Evolutionary conservation across 768 basidiomycete genomes (phyloP).

Genomic region (Suillus sp.): DNA sequence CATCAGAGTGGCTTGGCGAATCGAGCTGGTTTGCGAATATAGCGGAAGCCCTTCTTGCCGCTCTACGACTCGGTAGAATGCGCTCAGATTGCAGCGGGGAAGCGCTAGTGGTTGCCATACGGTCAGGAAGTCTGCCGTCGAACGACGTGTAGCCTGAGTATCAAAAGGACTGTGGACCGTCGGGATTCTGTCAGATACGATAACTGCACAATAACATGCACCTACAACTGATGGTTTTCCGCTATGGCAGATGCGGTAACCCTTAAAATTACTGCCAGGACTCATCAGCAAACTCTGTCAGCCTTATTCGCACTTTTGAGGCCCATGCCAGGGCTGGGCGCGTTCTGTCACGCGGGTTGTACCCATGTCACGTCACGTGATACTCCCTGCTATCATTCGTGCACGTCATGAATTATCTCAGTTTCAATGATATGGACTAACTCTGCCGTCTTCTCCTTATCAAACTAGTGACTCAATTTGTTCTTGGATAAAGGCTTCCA

Average conservation of each 20-base stretch:
- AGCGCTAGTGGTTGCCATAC: background rate
- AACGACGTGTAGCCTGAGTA: background rate
- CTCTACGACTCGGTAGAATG: constrained; percentile 33
- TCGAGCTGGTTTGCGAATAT: constrained; percentile 36
- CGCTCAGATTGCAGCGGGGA: constrained; percentile 15
- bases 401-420: background rate
- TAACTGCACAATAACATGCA: background rate
- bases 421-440: background rate
- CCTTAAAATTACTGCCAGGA: background rate
- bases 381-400: background rate
- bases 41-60: constrained; percentile 36
- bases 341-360: constrained; percentile 1
- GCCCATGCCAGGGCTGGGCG: background rate
- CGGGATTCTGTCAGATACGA: background rate
- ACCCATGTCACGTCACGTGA: background rate
- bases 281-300: background rate
- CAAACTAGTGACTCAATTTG: background rate
- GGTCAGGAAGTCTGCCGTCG: background rate
- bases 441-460: background rate
- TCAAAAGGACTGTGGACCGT: background rate
- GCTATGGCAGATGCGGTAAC: background rate
- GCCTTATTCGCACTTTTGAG: background rate
- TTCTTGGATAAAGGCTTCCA: background rate
- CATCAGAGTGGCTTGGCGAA: constrained; percentile 29
- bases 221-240: background rate